Percentiles rank a stretch among this genome's conserved stretches.
phyloP scores from a whole-genome alignment of 768 basidiomycete genomes.

The Suillus bovinus region DNA sequence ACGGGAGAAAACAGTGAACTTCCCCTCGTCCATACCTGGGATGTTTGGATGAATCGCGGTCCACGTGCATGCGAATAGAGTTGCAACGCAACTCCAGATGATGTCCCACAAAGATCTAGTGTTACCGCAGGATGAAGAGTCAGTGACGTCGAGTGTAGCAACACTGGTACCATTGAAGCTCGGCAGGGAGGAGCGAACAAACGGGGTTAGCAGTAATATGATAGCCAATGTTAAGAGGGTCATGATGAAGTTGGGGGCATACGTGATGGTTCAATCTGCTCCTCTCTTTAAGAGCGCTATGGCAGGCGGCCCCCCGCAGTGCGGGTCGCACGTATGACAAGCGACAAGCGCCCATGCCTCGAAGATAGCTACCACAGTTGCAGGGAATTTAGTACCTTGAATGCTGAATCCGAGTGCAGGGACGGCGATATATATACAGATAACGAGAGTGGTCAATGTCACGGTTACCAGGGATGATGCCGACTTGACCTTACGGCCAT shows the following conservation, averaged over 20 bases:
- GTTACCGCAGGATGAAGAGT: not conserved
- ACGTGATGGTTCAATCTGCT: not conserved
- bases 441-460: too few species aligned
- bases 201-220: not conserved
- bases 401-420: too few species aligned
- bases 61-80: slow-evolving; percentile 33
- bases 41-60: slow-evolving; percentile 32
- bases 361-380: too few species aligned
- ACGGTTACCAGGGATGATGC: too few species aligned
- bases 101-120: slow-evolving; percentile 35
- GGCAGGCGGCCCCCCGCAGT: too few species aligned
- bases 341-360: too few species aligned
- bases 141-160: not conserved
- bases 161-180: not conserved
- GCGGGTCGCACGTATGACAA: not conserved
- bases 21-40: slow-evolving; percentile 18
- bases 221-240: not conserved
- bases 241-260: not conserved
- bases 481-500: too few species aligned
- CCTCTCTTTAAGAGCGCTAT: not conserved
- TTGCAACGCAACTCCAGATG: slow-evolving; percentile 28
- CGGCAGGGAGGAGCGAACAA: not conserved
- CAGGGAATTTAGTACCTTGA: too few species aligned
- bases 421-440: too few species aligned
- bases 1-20: slow-evolving; percentile 2